Evolutionary conservation across 164 flowering plant species (phyloP), one percentile per base, ranked within the genome.

Genomic region (Liquidambar formosana): DNA sequence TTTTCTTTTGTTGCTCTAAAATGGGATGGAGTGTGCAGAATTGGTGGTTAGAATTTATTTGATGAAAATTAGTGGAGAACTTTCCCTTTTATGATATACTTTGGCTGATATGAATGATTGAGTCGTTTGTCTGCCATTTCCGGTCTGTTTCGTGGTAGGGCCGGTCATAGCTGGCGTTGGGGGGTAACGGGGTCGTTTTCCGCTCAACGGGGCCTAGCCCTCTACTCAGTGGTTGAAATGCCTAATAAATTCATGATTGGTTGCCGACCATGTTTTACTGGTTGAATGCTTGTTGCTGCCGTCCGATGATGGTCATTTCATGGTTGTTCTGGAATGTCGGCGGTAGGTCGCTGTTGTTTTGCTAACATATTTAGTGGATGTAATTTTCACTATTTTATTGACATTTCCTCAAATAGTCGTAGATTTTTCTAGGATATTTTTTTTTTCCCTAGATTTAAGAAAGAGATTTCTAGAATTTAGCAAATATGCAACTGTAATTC

Each of bases 81-180:
- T 53, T 66, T 38, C 11, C 52, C 68, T 61, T 67, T 62, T 47
- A 21, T 70, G 54, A 4, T 11, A 9, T 38, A 6, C 6, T 33
- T 57, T 72, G 77, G 75, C 66, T 13, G 69, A 59, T 63, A 57
- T 65, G 65, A 65, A 75, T 81, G 67, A 78, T 78, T 73, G 74
- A 67, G 43, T 56, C 62, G 10, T 66, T 72, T 81, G 80, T 77
- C 80, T 75, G 80, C 83, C 80, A 80, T 75, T 69, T 67, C 58
- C 25, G 65, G 28, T 46, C 46, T 15, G 48, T 46, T 28, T 62
- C 71, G 57, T 66, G 56, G 71, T 73, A 57, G 77, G 77, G 74
- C 10, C 71, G 67, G 8, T 56, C 14, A 25, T 18, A 18, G 57
- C 72, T 52, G 71, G 58, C n/a, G 21, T 48, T 49, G 57, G 14